Conservation (phyloP, 2,329 filamentous ascomycete species). For the Amauroascus verrucosus region DNA sequence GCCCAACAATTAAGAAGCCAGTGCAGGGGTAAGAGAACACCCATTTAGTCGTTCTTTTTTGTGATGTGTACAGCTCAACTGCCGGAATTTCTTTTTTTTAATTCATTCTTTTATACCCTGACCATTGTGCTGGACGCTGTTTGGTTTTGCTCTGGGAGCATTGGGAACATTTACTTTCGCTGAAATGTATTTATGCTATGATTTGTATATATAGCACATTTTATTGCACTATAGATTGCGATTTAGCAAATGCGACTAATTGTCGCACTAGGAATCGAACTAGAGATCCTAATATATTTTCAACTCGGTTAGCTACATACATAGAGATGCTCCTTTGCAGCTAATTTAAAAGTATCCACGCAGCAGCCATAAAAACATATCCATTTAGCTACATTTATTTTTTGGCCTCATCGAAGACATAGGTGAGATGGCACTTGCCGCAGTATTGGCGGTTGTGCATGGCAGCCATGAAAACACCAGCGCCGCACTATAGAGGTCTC, state of each 20-base stretch:
- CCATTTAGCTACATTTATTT: constrained; percentile 26
- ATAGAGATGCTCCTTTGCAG: background rate
- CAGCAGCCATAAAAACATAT: background rate
- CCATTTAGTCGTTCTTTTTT: background rate
- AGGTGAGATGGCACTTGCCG: constrained; percentile 60
- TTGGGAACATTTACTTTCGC: background rate
- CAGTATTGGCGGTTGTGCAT: constrained; percentile 99
- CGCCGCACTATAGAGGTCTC: constrained; percentile 64
- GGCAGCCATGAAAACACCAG: constrained; percentile 99
- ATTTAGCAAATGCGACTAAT: background rate
- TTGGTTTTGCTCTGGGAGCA: background rate
- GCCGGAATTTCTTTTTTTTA: background rate
- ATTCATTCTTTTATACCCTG: background rate
- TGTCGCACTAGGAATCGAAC: background rate
- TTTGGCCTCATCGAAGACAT: constrained; percentile 60
- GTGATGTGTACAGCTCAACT: too few relatives aligned
- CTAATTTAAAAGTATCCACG: background rate
- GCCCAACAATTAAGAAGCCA: background rate
- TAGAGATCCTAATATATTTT: background rate
- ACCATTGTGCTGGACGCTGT: background rate
- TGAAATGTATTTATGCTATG: background rate
- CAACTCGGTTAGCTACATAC: background rate
- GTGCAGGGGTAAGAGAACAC: background rate
- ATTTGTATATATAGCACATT: background rate
- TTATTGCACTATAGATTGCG: background rate